A percentile compares a stretch with the other conserved stretches of the same genome.
Conservation (phyloP, 2,329 filamentous ascomycete species). For the Ophiocordyceps australis region DNA sequence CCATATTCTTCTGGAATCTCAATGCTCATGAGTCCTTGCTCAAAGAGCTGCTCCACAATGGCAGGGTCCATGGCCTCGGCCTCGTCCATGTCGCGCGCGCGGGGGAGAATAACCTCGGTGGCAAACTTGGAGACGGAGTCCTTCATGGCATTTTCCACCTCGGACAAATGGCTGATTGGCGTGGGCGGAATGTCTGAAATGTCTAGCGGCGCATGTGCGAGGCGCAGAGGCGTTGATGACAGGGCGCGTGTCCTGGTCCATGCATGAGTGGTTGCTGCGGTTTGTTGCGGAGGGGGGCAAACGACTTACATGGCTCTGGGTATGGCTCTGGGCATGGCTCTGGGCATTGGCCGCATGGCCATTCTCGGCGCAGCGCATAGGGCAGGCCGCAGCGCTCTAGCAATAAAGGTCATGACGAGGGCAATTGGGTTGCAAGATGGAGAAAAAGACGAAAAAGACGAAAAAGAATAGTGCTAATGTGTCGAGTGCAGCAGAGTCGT, state of each 20-base stretch:
- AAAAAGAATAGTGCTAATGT: too few relatives aligned
- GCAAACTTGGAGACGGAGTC: constrained; percentile 87
- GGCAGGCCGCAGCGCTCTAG: too few relatives aligned
- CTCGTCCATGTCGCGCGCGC: constrained; percentile 95
- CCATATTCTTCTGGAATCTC: constrained; percentile 97
- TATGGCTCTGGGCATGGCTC: too few relatives aligned
- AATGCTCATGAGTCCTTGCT: constrained; percentile 92
- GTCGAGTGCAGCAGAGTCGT: too few relatives aligned
- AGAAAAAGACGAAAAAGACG: too few relatives aligned
- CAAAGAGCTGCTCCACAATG: constrained; percentile 84
- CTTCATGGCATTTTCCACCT: constrained; percentile 76
- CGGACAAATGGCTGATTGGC: constrained; percentile 82
- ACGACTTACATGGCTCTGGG: too few relatives aligned
- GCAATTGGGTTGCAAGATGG: too few relatives aligned
- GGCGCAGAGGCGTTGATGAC: constrained; percentile 39
- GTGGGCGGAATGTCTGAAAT: constrained; percentile 71
- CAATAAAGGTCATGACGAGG: too few relatives aligned
- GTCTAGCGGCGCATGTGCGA: constrained; percentile 8
- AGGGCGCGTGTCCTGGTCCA: constrained; percentile 27
- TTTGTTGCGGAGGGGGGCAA: too few relatives aligned
- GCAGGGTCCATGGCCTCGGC: constrained; percentile 79
- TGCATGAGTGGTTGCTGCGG: too few relatives aligned
- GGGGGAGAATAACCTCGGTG: constrained; percentile 71
- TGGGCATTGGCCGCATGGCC: too few relatives aligned
- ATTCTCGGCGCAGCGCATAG: too few relatives aligned